Percentiles rank a stretch among this genome's conserved stretches.
Conservation (phyloP, 441 rosid species). For the Dalechampia spathulata region DNA sequence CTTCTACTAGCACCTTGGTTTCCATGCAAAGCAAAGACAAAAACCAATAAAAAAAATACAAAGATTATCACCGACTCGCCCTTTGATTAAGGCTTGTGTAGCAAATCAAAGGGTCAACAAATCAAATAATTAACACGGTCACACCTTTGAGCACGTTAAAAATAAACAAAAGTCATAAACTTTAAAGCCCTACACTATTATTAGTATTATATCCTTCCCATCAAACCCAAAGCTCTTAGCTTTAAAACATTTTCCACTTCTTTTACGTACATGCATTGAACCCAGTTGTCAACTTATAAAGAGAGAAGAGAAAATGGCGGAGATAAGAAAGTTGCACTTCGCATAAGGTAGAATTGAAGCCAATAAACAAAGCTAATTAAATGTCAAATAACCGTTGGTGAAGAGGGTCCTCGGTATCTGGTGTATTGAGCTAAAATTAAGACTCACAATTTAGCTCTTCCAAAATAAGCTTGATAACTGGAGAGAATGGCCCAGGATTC, state of each 20-base stretch:
- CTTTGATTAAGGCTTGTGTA: slow-evolving; percentile 27
- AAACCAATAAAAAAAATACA: slow-evolving; percentile 14
- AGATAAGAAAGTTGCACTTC: slow-evolving; percentile 30
- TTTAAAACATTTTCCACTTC: slow-evolving; percentile 11
- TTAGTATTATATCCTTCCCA: no score
- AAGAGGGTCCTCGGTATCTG: slow-evolving; percentile 39
- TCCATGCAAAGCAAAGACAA: slow-evolving; percentile 51
- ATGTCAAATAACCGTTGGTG: slow-evolving; percentile 19
- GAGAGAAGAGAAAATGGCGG: slow-evolving; percentile 37
- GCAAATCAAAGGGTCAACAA: slow-evolving; percentile 19
- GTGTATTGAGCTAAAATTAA: background rate
- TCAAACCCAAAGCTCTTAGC: slow-evolving; percentile 16
- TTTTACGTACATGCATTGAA: slow-evolving; percentile 18
- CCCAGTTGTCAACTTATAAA: slow-evolving; percentile 5
- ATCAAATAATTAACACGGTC: slow-evolving; percentile 15
- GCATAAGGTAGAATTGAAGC: background rate
- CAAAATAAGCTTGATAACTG: no score
- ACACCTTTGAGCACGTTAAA: slow-evolving; percentile 14
- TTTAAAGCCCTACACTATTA: background rate
- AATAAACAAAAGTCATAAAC: background rate
- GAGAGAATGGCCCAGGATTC: no score
- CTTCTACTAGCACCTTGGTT: slow-evolving; percentile 42
- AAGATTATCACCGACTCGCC: slow-evolving; percentile 42
- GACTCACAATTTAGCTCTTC: background rate
- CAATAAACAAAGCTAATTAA: slow-evolving; percentile 17